Evolutionary conservation across 352 stramenopile genomes (phyloP).

Genomic region (Pythium rhizo-oryzae): DNA sequence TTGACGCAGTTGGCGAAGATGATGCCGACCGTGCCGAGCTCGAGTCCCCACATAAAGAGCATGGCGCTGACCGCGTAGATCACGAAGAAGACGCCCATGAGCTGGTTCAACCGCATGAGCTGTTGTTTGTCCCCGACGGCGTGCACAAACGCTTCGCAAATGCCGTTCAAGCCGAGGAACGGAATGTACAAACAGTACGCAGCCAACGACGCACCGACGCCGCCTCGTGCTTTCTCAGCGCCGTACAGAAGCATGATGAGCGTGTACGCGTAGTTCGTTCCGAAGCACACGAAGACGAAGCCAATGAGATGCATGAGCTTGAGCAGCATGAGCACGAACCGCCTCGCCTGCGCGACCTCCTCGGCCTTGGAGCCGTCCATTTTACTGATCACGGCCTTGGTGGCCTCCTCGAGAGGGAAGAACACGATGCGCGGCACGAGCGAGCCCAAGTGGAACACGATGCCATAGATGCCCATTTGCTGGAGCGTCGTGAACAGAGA

Average conservation of each 20-base stretch:
- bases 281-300: conserved; percentile 86
- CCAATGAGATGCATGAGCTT: conserved; percentile 86
- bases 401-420: conserved; percentile 96
- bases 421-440: conserved; percentile 96
- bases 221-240: conserved; percentile 58
- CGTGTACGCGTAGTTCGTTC: conserved; percentile 77
- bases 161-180: conserved; percentile 95
- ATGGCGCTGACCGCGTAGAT: conserved; percentile 66
- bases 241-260: conserved; percentile 84
- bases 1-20: conserved; percentile 89
- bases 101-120: conserved; percentile 81
- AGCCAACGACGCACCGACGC: conserved; percentile 57
- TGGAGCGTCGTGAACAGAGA: conserved; percentile 87
- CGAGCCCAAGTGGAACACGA: conserved; percentile 95
- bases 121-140: conserved; percentile 70
- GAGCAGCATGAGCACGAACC: conserved; percentile 74
- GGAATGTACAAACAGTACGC: conserved; percentile 95
- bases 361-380: conserved; percentile 45
- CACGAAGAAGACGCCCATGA: conserved; percentile 81
- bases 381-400: conserved; percentile 95
- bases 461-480: conserved; percentile 96
- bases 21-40: conserved; percentile 67
- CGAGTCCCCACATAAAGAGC: conserved; percentile 63
- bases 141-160: conserved; percentile 97
- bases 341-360: conserved; percentile 37